Conservation (phyloP, 495 filamentous ascomycete species). For the Xeromyces bisporus region DNA sequence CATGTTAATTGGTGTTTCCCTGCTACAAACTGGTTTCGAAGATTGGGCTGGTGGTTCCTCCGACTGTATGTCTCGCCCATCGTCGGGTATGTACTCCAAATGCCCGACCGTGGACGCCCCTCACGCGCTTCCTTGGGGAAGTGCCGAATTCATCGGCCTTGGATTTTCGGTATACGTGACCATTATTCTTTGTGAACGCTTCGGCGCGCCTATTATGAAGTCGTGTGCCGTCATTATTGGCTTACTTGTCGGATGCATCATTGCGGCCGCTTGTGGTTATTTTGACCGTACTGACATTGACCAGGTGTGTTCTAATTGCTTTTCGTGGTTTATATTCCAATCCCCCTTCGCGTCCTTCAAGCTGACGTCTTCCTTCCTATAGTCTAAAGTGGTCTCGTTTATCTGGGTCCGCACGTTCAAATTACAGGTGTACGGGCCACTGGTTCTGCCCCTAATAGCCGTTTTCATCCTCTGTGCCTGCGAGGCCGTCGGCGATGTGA, state of each 20-base stretch:
- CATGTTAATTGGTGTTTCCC: conserved; percentile 54
- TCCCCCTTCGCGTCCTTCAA: too few species aligned
- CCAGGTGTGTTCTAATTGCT: conserved; percentile 1
- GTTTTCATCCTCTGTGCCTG: conserved; percentile 80
- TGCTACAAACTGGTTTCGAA: conserved; percentile 62
- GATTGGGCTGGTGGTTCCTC: conserved; percentile 73
- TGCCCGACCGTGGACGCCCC: conserved; percentile 62
- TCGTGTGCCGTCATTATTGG: conserved; percentile 57
- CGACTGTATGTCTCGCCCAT: conserved; percentile 38
- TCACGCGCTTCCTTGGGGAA: conserved; percentile 75
- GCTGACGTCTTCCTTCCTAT: too few species aligned
- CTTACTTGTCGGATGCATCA: conserved; percentile 62
- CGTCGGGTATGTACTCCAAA: conserved; percentile 26
- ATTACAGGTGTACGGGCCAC: conserved; percentile 61
- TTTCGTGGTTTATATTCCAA: too few species aligned
- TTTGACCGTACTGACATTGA: conserved; percentile 52
- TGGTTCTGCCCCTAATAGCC: conserved; percentile 69
- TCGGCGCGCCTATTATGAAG: conserved; percentile 57
- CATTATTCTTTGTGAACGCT: conserved; percentile 60
- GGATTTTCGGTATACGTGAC: conserved; percentile 74
- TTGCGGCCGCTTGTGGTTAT: conserved; percentile 63
- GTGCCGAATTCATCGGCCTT: conserved; percentile 51
- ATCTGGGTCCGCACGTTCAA: conserved; percentile 86
- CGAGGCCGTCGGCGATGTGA: conserved; percentile 65
- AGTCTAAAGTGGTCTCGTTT: conserved; percentile 65